Evolutionary conservation across 176 grass and related monocot species (phyloP), one percentile per base, ranked within the genome.

Genomic region (Hordeum marinum): DNA sequence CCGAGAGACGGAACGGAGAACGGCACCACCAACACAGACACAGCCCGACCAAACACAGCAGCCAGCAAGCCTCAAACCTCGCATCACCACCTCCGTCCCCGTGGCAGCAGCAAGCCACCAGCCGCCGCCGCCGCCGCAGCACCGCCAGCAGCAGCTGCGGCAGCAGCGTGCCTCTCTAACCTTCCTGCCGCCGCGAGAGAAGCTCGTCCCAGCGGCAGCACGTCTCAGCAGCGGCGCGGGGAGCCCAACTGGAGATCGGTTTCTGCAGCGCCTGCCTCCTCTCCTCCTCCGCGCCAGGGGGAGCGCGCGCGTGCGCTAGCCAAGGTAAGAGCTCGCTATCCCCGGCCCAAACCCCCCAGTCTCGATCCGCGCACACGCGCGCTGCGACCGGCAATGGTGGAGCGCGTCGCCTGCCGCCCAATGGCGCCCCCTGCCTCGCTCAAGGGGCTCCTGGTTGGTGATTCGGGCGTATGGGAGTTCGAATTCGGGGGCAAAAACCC

Each of bases 1-100:
- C 88, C 13, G 63, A 86, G 88, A 86, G 88, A 86, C 78, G 72
- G 42, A 90, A 82, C 83, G 71, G 71, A 76, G 78, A 60, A 85
- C 88, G 62, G 63, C 78, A 68, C 63, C 78, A 55, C 31, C 77
- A 48, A 21, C 77, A 76, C 55, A 45, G 63, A 68, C 79, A 74
- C 26, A 69, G 40, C 72, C 84, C 57, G 77, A 73, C 88, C 88
- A 61, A 80, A 83, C 66, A 65, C 81, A 73, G 58, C 84, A 79
- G 84, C 55, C 15, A 75, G 82, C 79, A 83, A 80, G 79, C 72
- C 72, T 75, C 72, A 75, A 66, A 58, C 78, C 78, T 75, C 87
- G 45, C 80, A 62, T 43, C 75, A 76, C 45, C 86, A 70, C 75
- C 74, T 54, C 54, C 82, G 8, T 41, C 71, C 58, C 78, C 63